Evolutionary conservation across 495 filamentous ascomycete genomes (phyloP).

Genomic region (Podospora pseudopauciseta): DNA sequence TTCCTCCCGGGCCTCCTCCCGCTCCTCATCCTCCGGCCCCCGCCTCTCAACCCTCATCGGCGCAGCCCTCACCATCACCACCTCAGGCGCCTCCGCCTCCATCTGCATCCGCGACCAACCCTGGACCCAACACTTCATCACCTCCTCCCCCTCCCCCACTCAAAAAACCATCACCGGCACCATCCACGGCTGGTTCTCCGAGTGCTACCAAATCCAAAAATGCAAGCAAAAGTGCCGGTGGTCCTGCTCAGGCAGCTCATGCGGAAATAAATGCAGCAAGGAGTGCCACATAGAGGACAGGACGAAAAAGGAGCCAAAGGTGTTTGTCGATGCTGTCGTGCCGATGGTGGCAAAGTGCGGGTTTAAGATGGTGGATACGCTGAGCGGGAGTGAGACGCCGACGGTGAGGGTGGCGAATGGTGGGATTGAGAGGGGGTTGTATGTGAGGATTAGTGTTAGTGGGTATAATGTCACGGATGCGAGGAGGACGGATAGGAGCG

Average conservation of each 20-base stretch:
- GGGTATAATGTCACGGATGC: constrained; percentile 27
- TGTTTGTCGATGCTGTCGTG: constrained; percentile 20
- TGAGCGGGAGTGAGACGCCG: not conserved
- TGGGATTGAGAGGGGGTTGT: constrained; percentile 25
- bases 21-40: not conserved
- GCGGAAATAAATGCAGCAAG: constrained; percentile 17
- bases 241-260: constrained; percentile 13
- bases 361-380: constrained; percentile 17
- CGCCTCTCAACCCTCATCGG: constrained; percentile 5
- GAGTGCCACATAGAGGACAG: constrained; percentile 13
- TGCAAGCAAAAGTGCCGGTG: constrained; percentile 18
- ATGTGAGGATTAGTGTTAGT: constrained; percentile 27
- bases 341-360: constrained; percentile 22
- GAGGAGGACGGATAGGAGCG: constrained; percentile 23
- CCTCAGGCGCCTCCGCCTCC: constrained; percentile 14
- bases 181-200: constrained; percentile 31
- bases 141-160: constrained; percentile 1
- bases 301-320: constrained; percentile 9
- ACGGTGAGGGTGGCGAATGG: constrained; percentile 22
- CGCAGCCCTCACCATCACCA: constrained; percentile 15
- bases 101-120: constrained; percentile 17
- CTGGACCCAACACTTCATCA: constrained; percentile 21
- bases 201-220: constrained; percentile 23
- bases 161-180: constrained; percentile 19
- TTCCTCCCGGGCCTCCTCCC: constrained; percentile 1